Evolutionary conservation across 1,284 basidiomycete genomes (phyloP), one percentile per base, ranked within the genome.

Genomic region (Phenoliferia sp.): DNA sequence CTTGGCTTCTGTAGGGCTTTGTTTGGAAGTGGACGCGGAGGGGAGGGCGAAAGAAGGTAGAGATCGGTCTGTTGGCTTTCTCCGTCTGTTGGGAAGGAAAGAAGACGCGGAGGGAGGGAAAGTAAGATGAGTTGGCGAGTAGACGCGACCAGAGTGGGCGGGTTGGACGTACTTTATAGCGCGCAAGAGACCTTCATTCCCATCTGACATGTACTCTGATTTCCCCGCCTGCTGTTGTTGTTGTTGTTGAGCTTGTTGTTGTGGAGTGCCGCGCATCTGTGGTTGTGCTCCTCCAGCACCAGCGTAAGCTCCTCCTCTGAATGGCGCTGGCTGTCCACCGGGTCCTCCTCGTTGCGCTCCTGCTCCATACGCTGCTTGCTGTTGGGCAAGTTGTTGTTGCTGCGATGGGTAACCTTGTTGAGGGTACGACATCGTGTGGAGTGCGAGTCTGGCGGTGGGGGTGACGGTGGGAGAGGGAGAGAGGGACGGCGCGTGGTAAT

Each of bases 61-160:
- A 4, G 61, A 56, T 9, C 65, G 64, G 35, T 62, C 61, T 16
- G 70, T 70, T 0, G 70, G 70, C 57, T 68, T 64, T n/a, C 67
- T 59, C 33, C 71, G 69, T 28, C 71, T 72, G 62, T 19, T 6
- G 17, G 9, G 48, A 26, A 19, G 48, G n/a, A n/a, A n/a, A n/a
- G n/a, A 52, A 26, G 6, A 26, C 48, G 19, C 5, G 48, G 9
- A 19, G 22, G 48, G 5, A 7, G 19, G 48, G 48, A 19, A 26
- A 7, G 9, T 26, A 22, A 22, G 48, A 26, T 52, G 7, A 52
- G 9, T 26, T n/a, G 5, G 48, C 19, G 48, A 9, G 48, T 22
- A 44, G 12, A 22, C 39, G 39, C 39, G 39, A 12, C 22, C 12
- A 22, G 39, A 44, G 39, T 22, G 39, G 22, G 12, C 22, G 12